These are phyloP conservation scores for Aspergillus sparsus DNA, from an alignment of 495 filamentous ascomycete genomes.

Conservation along the genomic window DNA sequence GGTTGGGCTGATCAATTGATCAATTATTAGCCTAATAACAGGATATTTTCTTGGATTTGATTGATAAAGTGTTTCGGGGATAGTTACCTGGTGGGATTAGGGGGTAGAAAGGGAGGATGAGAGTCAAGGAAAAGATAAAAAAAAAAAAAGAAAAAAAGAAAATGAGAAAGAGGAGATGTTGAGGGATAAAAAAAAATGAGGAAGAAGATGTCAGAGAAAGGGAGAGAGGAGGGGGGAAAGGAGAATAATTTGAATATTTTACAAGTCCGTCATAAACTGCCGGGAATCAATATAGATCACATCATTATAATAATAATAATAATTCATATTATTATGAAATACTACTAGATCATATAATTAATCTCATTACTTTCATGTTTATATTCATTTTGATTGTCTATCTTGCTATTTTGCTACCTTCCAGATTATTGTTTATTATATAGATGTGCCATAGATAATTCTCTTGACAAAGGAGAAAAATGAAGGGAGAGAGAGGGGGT, in stretches of 20 bases:
- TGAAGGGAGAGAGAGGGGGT: no score
- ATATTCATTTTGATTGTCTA: background rate
- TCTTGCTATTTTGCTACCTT: background rate
- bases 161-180: background rate
- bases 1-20: background rate
- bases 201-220: background rate
- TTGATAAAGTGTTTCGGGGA: no score
- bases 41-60: background rate
- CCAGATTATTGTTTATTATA: no score
- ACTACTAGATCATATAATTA: background rate
- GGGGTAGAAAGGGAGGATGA: background rate
- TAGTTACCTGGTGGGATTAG: background rate
- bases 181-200: background rate
- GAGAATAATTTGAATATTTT: background rate
- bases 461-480: no score
- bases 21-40: background rate
- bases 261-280: background rate
- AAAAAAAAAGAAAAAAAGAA: background rate
- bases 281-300: conserved; percentile 4
- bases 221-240: background rate
- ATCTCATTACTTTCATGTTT: background rate
- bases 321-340: no score
- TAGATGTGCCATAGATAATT: no score
- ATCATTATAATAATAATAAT: background rate
- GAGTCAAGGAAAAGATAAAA: conserved; percentile 1